These are phyloP conservation scores for Blepharisma japonicum DNA, from an alignment of 73 alveolate genomes.

Conservation along the genomic window DNA sequence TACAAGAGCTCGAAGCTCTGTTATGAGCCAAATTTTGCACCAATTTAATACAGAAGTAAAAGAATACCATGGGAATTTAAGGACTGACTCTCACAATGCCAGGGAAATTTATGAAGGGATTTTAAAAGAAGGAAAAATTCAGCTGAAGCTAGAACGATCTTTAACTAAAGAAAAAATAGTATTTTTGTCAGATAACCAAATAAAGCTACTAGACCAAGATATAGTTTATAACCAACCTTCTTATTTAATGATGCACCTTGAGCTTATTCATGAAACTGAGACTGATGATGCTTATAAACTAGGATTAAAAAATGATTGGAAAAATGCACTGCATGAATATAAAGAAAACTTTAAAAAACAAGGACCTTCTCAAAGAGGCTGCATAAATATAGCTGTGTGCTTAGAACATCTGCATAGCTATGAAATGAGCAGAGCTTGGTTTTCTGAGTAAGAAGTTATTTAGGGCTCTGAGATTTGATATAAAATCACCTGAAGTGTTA, in stretches of 20 bases:
- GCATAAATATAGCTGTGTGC: not conserved
- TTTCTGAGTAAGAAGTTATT: not conserved
- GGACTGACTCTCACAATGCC: too few relatives aligned
- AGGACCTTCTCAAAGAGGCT: not conserved
- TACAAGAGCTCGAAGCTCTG: too few relatives aligned
- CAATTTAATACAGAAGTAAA: too few relatives aligned
- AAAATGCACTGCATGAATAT: not conserved
- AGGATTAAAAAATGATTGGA: not conserved
- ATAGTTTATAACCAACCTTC: not conserved
- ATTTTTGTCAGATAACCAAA: too few relatives aligned
- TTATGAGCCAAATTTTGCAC: too few relatives aligned
- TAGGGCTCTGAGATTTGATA: not conserved
- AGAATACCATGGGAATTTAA: too few relatives aligned
- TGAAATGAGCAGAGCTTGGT: not conserved
- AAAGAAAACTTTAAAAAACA: not conserved
- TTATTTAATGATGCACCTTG: not conserved
- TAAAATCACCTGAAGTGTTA: conserved; percentile 6
- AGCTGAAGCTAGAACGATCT: too few relatives aligned
- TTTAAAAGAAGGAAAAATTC: too few relatives aligned
- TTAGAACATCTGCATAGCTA: conserved; percentile 17
- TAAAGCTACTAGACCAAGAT: too few relatives aligned
- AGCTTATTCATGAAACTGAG: not conserved
- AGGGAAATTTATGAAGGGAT: too few relatives aligned
- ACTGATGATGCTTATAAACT: not conserved
- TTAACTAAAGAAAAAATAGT: too few relatives aligned